Base-by-base conservation (phyloP, 768 basidiomycete species). In the Fomitopsis pulvina region DNA sequence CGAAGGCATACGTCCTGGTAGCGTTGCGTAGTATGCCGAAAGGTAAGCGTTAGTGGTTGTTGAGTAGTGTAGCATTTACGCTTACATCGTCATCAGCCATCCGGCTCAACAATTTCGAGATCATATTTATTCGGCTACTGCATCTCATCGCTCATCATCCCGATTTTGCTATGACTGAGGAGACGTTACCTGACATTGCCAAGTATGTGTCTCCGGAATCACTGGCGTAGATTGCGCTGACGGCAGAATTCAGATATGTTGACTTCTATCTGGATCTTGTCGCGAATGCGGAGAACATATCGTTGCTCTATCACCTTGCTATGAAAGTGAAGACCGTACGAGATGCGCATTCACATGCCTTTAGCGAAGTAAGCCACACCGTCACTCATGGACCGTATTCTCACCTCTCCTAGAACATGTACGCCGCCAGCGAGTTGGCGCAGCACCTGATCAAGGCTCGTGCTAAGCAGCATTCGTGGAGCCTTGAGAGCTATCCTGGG, bases 111-210 rank as follows among this genome's bases (percentile, higher is more conserved):
- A 68, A 79, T 45, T 76, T 94, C 48, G 95, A 97, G 63, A 68
- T 85, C 48, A 79, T 85, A 1, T 88, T 98, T 57, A 79, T 94
- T 38, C 85, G 95, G 11, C 68, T 98, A 3, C 74, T 98, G 9
- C 88, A 93, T 60, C 66, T 93, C 0, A 73, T 98, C 4, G 91
- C 93, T 0, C 94, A 96, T 62, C 96, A 99, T 63, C 95, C 95
- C 3, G 96, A 99, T 66, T 94, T 92, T 59, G 76, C 74, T 18
- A 75, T 72, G 39, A 73, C 75, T 2, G 75, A 79, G 30, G 86
- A 88, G 28, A 83, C 83, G 37, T 64, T 94, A 30, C 71, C 79
- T 28, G 85, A 88, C 58, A 84, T 92, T 58, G 82, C 87, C 21
- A 90, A 85, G 92, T 96, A 56, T 41, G 85, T 62, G 7, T 22